Conservation (phyloP, 2,329 filamentous ascomycete genomes). For the Biscogniauxia sp. region DNA sequence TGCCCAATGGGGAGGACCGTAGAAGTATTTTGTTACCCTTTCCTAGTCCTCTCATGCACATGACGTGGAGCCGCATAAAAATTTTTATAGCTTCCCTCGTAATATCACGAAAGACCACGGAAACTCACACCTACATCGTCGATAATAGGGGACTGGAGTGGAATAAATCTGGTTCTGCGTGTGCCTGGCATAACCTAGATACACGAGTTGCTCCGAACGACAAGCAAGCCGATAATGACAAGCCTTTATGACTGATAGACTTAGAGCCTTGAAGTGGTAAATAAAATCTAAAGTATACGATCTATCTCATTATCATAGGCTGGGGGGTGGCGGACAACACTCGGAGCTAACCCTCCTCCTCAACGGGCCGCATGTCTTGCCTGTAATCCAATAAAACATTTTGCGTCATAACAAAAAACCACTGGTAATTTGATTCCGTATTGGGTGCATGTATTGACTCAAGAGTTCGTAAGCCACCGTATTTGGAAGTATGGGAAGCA, state of each 20-base stretch:
- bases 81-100: neutral
- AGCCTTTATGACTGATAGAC: too few relatives aligned
- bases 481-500: neutral
- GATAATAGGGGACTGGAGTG: neutral
- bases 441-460: neutral
- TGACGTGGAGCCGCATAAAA: neutral
- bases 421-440: neutral
- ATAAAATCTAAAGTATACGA: neutral
- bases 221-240: neutral
- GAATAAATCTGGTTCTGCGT: neutral
- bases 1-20: neutral
- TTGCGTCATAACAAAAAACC: neutral
- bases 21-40: neutral
- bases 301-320: neutral
- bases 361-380: neutral
- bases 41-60: neutral
- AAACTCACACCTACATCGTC: too few relatives aligned
- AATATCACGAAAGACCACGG: neutral
- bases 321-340: neutral
- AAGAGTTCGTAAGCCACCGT: neutral
- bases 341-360: neutral
- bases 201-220: neutral
- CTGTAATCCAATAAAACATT: neutral
- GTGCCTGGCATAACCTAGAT: neutral
- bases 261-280: neutral